phyloP scores from a whole-genome alignment of 768 basidiomycete species.

The Gloeophyllum trabeum region DNA sequence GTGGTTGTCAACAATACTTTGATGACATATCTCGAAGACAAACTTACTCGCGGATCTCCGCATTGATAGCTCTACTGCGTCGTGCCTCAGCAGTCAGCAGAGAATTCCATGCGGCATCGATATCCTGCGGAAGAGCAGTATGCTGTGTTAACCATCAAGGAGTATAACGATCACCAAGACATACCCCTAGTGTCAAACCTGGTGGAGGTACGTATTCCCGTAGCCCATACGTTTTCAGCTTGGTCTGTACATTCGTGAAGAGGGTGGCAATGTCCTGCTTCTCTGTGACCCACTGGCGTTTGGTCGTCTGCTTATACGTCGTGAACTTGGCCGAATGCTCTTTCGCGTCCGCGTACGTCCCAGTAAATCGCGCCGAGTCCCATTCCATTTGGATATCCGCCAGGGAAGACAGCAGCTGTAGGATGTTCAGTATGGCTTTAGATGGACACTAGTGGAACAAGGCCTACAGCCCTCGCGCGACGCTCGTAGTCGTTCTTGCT shows the following conservation, averaged over 20 bases:
- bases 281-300: slow-evolving; percentile 83
- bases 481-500: slow-evolving; percentile 89
- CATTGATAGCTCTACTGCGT: slow-evolving; percentile 76
- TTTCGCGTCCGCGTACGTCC: slow-evolving; percentile 77
- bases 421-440: slow-evolving; percentile 6
- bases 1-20: background rate
- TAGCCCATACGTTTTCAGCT: slow-evolving; percentile 83
- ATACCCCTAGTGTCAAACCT: slow-evolving; percentile 51
- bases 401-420: slow-evolving; percentile 57
- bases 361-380: slow-evolving; percentile 51
- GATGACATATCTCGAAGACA: background rate
- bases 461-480: slow-evolving; percentile 56
- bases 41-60: slow-evolving; percentile 76
- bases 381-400: slow-evolving; percentile 59
- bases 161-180: too few relatives aligned
- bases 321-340: slow-evolving; percentile 61
- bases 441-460: background rate
- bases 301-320: slow-evolving; percentile 75
- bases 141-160: too few relatives aligned
- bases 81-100: slow-evolving; percentile 67
- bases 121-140: slow-evolving; percentile 30
- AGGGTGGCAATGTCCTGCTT: slow-evolving; percentile 80
- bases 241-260: slow-evolving; percentile 90
- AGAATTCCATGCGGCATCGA: slow-evolving; percentile 68
- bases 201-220: slow-evolving; percentile 71